Base-by-base conservation (phyloP, 2,329 filamentous ascomycete genomes). In the Colletotrichum abscissum region DNA sequence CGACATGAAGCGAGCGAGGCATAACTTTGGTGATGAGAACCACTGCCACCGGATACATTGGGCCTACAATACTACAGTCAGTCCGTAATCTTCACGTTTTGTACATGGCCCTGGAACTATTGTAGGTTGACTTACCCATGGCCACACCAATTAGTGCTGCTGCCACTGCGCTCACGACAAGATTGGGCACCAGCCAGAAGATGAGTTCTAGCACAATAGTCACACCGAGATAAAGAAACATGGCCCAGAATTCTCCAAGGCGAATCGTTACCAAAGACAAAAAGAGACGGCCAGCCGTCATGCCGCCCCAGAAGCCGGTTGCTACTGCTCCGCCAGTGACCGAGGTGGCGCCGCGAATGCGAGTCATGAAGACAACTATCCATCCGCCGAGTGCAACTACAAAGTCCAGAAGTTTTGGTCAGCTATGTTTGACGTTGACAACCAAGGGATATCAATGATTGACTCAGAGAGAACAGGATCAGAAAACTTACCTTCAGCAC, bases 361-460 rank as follows among this genome's bases (percentile, higher is more conserved):
- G 86, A n/a, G 95, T 90, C 93, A 97, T 97, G 80, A 97, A 97
- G 0, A 92, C 92, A 63, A 94, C 92, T 74, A 97, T 92, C 94
- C 94, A 96, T 19, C 94, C 83, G 12, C 92, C 92, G 1, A 95
- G 85, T 0, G 90, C 90, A 72, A 94, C 92, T 82, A 57, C 14
- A 5, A 57, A 19, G 16, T 19, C 8, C 4, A 46, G 16, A 19
- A 19, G 7, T 42, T 16, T 16, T 42, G 38, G 38, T 42, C 38
- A 42, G 38, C 14, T 42, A 35, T 12, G 16, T 42, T 42, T 42
- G n/a, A 42, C 7, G 16, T 42, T 42, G 38, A 14, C 14, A 42
- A 42, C 12, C 12, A 19, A 19, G 38, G 14, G 14, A 42, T 14
- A 42, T 16, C 16, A 19, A 35, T 11, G 33, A 35, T 5, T 35